Percentiles rank a stretch among this genome's conserved stretches.
These are phyloP conservation scores for Pichia sp. DNA, from an alignment of 1,139 yeast species.

Conservation along the genomic window DNA sequence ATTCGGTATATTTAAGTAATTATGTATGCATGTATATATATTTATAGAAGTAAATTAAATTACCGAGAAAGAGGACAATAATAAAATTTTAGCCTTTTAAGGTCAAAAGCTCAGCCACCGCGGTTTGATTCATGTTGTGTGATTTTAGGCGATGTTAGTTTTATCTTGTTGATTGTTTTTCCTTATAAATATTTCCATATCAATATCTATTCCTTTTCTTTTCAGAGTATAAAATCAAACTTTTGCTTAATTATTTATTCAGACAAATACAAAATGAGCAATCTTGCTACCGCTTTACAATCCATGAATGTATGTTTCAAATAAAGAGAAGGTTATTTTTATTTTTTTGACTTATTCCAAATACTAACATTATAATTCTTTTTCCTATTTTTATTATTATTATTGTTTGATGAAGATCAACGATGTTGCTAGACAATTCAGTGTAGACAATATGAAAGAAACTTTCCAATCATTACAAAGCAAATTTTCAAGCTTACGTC, in stretches of 20 bases:
- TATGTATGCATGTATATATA: too few relatives aligned
- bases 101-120: background rate
- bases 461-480: constrained; percentile 41
- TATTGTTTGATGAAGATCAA: constrained; percentile 1
- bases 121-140: background rate
- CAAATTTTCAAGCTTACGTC: constrained; percentile 67
- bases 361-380: constrained; percentile 7
- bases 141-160: background rate
- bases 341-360: background rate
- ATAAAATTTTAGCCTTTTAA: background rate
- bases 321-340: background rate
- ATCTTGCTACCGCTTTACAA: constrained; percentile 25
- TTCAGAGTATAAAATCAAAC: background rate
- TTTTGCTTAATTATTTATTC: background rate
- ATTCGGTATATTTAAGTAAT: background rate
- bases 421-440: constrained; percentile 21
- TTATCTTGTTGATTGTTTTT: too few relatives aligned
- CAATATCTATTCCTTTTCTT: background rate
- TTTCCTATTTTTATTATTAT: background rate
- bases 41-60: too few relatives aligned
- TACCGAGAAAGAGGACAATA: too few relatives aligned
- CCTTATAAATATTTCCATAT: background rate
- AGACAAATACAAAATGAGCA: background rate
- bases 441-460: constrained; percentile 29
- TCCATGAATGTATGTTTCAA: constrained; percentile 25